Conservation (phyloP, 345 rosid genomes). For the Citrus inodora region DNA sequence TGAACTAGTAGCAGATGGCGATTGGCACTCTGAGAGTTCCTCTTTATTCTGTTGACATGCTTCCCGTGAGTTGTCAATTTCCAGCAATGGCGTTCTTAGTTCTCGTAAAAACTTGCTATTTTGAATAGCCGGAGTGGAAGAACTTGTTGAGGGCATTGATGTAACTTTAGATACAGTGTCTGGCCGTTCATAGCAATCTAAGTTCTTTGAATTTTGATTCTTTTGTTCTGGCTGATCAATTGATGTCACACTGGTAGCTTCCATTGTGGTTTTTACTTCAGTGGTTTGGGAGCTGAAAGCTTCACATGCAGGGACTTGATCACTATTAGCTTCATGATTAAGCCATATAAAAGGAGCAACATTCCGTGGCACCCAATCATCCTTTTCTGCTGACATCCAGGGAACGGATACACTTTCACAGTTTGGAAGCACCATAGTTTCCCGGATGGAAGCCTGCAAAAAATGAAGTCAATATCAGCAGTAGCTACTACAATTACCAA, state of each 20-base stretch:
- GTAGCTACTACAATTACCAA: neutral
- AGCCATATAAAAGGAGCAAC: constrained; percentile 89
- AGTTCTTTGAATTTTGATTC: constrained; percentile 28
- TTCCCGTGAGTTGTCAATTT: constrained; percentile 32
- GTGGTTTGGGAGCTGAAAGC: constrained; percentile 22
- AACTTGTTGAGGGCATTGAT: constrained; percentile 12
- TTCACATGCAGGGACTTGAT: constrained; percentile 25
- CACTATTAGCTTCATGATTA: constrained; percentile 56
- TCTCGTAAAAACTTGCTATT: constrained; percentile 46
- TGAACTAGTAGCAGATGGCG: constrained; percentile 24
- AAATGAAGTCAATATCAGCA: constrained; percentile 17
- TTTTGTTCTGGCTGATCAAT: constrained; percentile 32
- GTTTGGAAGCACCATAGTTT: constrained; percentile 90
- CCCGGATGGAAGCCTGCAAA: constrained; percentile 61
- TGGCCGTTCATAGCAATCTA: constrained; percentile 24
- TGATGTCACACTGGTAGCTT: constrained; percentile 17
- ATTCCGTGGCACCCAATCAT: constrained; percentile 78
- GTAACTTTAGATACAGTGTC: constrained; percentile 17
- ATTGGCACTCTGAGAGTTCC: constrained; percentile 20
- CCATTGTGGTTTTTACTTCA: constrained; percentile 39
- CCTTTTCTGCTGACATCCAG: constrained; percentile 83
- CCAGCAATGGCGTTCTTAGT: constrained; percentile 49
- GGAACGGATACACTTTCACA: constrained; percentile 72
- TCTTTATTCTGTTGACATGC: constrained; percentile 17
- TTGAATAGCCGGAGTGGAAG: constrained; percentile 18